Percentiles rank a stretch among this genome's conserved stretches.
Evolutionary conservation across 345 rosid species (phyloP).

Genomic region (Hibiscus mutabilis): DNA sequence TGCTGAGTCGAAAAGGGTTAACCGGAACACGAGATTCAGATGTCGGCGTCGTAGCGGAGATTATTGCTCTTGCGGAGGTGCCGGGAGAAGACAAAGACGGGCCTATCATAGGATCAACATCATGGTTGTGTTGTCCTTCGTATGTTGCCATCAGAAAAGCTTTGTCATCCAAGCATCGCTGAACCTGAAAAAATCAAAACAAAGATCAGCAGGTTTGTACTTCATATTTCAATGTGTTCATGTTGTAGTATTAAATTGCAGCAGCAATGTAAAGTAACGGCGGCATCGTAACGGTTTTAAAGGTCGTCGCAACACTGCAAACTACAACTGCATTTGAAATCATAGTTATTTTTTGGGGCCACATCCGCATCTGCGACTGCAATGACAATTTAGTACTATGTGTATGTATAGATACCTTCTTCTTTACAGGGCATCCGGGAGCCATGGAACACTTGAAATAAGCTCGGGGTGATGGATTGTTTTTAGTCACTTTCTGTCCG

Average conservation of each 20-base stretch:
- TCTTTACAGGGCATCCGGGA: constrained; percentile 52
- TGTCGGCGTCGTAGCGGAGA: not conserved
- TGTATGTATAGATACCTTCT: constrained; percentile 37
- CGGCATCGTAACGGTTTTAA: too few relatives aligned
- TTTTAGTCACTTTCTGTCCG: constrained; percentile 58
- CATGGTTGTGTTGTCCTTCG: constrained; percentile 59
- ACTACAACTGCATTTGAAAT: too few relatives aligned
- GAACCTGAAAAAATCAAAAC: constrained; percentile 27
- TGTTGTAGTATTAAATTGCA: too few relatives aligned
- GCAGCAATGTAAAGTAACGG: too few relatives aligned
- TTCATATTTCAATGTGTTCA: not conserved
- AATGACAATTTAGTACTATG: not conserved
- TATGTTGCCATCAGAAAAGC: constrained; percentile 39
- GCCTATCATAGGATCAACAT: not conserved
- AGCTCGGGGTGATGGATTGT: constrained; percentile 63
- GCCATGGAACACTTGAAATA: constrained; percentile 56
- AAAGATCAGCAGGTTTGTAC: not conserved
- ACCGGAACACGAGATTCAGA: not conserved
- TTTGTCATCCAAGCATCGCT: constrained; percentile 36
- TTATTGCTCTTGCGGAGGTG: not conserved
- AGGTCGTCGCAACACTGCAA: too few relatives aligned
- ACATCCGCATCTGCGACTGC: not conserved
- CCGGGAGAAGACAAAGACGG: not conserved
- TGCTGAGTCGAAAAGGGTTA: constrained; percentile 1
- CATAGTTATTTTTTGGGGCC: too few relatives aligned